Percentiles rank a stretch among this genome's conserved stretches.
Evolutionary conservation across 306 rosid species (phyloP).

Genomic region (Datisca glomerata): DNA sequence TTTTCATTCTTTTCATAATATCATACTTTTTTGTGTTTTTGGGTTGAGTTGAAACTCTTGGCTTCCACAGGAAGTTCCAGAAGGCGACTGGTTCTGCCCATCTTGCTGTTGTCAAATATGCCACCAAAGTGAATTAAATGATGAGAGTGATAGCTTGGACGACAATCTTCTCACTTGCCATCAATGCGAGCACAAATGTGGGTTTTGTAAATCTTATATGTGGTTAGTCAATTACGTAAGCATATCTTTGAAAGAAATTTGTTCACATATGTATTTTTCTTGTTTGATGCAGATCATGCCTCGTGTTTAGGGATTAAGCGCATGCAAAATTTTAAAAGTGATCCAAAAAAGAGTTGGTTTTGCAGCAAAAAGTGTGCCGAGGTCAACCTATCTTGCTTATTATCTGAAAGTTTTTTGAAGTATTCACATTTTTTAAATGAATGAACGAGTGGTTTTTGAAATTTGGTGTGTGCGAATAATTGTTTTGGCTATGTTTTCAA

Average conservation of each 20-base stretch:
- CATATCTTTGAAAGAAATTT: conserved; percentile 6
- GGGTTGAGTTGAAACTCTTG: conserved; percentile 18
- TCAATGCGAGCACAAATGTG: conserved; percentile 78
- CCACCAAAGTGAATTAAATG: conserved; percentile 26
- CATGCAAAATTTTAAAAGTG: conserved; percentile 13
- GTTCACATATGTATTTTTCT: conserved; percentile 8
- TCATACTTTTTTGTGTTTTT: conserved; percentile 6
- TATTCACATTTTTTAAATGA: no score
- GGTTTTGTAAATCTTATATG: conserved; percentile 10
- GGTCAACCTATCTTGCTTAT: conserved; percentile 52
- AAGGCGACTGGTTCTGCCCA: conserved; percentile 87
- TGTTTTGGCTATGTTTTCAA: no score
- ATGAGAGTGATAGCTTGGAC: conserved; percentile 17
- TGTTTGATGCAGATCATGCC: conserved; percentile 52
- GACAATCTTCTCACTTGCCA: conserved; percentile 32
- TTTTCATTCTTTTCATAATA: conserved; percentile 10
- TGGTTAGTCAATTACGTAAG: not conserved
- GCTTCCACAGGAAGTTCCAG: conserved; percentile 51
- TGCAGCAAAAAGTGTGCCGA: conserved; percentile 50
- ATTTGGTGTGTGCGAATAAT: no score
- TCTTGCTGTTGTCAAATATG: conserved; percentile 71
- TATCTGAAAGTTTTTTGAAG: no score
- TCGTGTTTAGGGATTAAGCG: conserved; percentile 34
- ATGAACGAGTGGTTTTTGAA: no score
- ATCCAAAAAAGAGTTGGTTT: conserved; percentile 31